Evolutionary conservation across 768 basidiomycete species (phyloP).

Genomic region (Tricholoma matsutake): DNA sequence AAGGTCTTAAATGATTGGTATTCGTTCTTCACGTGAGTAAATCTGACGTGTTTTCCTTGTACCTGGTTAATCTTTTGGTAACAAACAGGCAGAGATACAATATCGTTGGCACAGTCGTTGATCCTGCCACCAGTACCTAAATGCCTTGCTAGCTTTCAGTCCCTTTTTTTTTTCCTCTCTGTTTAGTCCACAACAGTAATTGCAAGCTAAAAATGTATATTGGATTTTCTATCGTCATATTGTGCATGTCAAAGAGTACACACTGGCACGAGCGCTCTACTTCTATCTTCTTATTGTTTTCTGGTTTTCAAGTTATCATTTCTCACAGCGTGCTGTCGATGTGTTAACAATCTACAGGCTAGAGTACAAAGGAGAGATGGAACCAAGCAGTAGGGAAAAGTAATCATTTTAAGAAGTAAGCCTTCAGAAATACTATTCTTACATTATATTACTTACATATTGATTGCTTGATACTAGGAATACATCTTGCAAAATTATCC

Average conservation of each 20-base stretch:
- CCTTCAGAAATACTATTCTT: not conserved
- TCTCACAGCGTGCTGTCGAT: no score
- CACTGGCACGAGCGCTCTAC: not conserved
- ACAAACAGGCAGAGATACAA: constrained; percentile 76
- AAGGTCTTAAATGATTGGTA: constrained; percentile 90
- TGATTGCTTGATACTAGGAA: not conserved
- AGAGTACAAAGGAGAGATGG: no score
- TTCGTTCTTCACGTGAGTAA: constrained; percentile 77
- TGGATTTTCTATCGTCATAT: not conserved
- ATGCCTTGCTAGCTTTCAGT: not conserved
- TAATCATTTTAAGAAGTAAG: no score
- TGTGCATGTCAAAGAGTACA: not conserved
- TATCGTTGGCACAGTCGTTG: constrained; percentile 72
- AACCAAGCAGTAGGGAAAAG: no score
- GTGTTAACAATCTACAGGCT: not conserved
- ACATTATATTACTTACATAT: not conserved
- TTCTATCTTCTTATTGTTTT: not conserved
- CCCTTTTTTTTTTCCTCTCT: no score
- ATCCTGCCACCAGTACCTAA: constrained; percentile 32
- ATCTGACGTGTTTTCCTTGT: not conserved
- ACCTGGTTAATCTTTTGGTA: not conserved
- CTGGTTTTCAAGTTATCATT: no score
- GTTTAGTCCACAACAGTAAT: not conserved
- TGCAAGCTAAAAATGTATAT: not conserved
- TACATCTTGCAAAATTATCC: no score